phyloP scores from a whole-genome alignment of 2,329 filamentous ascomycete genomes.

The Endoconidiophora laricicola region DNA sequence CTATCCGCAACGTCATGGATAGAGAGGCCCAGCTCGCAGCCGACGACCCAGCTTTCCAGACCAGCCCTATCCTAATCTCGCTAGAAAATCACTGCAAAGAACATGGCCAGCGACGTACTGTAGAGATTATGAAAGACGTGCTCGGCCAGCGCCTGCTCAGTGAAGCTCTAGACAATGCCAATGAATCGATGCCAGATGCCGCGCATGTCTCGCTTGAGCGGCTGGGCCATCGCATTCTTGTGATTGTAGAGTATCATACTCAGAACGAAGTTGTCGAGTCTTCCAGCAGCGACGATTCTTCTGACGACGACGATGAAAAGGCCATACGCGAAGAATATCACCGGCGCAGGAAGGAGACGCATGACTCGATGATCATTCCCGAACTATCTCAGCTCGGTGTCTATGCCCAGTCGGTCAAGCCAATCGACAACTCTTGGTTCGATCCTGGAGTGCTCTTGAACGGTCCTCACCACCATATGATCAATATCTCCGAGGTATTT shows the following conservation, averaged over 20 bases:
- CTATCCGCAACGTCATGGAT: conserved; percentile 45
- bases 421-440: conserved; percentile 48
- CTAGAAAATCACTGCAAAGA: conserved; percentile 50
- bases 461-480: conserved; percentile 46
- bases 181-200: conserved; percentile 33
- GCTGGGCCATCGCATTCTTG: conserved; percentile 43
- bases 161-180: conserved; percentile 38
- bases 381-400: conserved; percentile 50
- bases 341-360: conserved; percentile 32
- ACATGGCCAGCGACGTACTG: conserved; percentile 43
- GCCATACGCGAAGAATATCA: conserved; percentile 36
- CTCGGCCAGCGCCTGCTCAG: conserved; percentile 43
- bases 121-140: conserved; percentile 47
- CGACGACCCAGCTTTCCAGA: conserved; percentile 22
- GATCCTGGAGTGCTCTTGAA: conserved; percentile 32
- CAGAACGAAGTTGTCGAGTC: conserved; percentile 29
- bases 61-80: conserved; percentile 45
- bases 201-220: conserved; percentile 42
- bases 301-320: conserved; percentile 28
- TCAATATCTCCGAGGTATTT: conserved; percentile 45
- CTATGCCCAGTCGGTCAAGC: conserved; percentile 55
- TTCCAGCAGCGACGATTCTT: conserved; percentile 23
- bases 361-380: conserved; percentile 38
- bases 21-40: conserved; percentile 30
- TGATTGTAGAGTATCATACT: conserved; percentile 53